Evolutionary conservation across 345 rosid species (phyloP), one percentile per base, ranked within the genome.

Genomic region (Salix arbutifolia): DNA sequence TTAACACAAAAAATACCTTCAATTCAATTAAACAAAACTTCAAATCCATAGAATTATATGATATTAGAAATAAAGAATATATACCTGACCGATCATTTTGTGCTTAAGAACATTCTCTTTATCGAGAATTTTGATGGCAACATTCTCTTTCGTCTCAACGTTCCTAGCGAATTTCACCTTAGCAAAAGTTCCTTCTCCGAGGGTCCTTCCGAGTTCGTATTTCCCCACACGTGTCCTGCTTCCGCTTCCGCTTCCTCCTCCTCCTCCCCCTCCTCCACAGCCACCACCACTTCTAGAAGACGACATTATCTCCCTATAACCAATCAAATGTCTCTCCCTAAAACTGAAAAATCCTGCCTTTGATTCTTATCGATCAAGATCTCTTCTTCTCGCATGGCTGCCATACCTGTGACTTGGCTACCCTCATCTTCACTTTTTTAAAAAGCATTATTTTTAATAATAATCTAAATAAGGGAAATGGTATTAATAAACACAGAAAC

Each of bases 321-420:
- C 26, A 66, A 33, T 69, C 38, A 21, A 21, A 64, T 61, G 35
- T 8, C 62, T 25, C 61, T 72, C 77, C 75, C 73, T 78, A 52
- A 37, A 37, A 14, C 37, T 30, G 46, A 21, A 53, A 33, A 5
- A 42, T 38, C 61, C 11, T 56, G 42, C 42, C 30, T 35, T n/a
- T 31, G 30, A 3, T 5, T 28, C 33, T 31, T 3, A n/a, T 37
- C 42, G 79, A 79, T 93, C 87, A 96, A 72, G 79, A 86, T 65
- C 98, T 86, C 97, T 96, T 96, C 97, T 93, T 96, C 82, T 96
- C 93, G 84, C 99, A 93, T 2, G 99, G 99, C 79, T 96, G 99
- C 99, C 99, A 96, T 6, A 96, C 92, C 86, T 91, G 98, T 60
- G 98, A 93, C 92, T 96, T 96, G 18, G 84, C 87, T 65, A 93